A percentile compares a stretch with the other conserved stretches of the same genome.
phyloP scores from a whole-genome alignment of 1,284 basidiomycete species.

The Pseudozyma tsukubaensis region DNA sequence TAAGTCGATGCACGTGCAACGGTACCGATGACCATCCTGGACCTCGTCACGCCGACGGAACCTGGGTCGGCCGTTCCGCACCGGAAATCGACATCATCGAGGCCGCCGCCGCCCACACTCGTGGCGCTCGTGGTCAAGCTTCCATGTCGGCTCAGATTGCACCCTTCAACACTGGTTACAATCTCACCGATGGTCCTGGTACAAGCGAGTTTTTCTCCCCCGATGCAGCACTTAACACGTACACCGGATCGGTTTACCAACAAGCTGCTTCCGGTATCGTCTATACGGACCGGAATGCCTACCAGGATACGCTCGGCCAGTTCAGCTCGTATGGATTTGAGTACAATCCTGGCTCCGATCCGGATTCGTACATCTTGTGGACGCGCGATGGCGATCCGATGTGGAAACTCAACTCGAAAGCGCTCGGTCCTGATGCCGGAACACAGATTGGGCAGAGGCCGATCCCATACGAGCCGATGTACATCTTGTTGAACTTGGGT shows the following conservation, averaged over 20 bases:
- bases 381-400: conserved; percentile 40
- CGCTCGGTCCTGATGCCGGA: conserved; percentile 76
- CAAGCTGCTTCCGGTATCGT: conserved; percentile 64
- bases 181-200: conserved; percentile 68
- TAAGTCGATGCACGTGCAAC: conserved; percentile 63
- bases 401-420: conserved; percentile 75
- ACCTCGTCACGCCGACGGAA: conserved; percentile 54
- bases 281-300: conserved; percentile 54
- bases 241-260: conserved; percentile 63
- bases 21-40: conserved; percentile 63
- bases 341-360: conserved; percentile 65
- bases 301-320: conserved; percentile 39
- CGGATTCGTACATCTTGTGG: conserved; percentile 56
- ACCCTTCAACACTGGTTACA: conserved; percentile 65
- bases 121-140: conserved; percentile 46
- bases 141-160: conserved; percentile 64
- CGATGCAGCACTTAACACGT: conserved; percentile 52
- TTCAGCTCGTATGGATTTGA: conserved; percentile 75
- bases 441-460: conserved; percentile 80
- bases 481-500: conserved; percentile 61
- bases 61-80: conserved; percentile 73
- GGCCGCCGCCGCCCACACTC: conserved; percentile 70
- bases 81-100: conserved; percentile 89
- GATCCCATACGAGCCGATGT: conserved; percentile 74
- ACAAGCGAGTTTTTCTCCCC: conserved; percentile 32